A percentile compares a stretch with the other conserved stretches of the same genome.
phyloP scores from a whole-genome alignment of 2,329 filamentous ascomycete species.

The Colletotrichum siamense region DNA sequence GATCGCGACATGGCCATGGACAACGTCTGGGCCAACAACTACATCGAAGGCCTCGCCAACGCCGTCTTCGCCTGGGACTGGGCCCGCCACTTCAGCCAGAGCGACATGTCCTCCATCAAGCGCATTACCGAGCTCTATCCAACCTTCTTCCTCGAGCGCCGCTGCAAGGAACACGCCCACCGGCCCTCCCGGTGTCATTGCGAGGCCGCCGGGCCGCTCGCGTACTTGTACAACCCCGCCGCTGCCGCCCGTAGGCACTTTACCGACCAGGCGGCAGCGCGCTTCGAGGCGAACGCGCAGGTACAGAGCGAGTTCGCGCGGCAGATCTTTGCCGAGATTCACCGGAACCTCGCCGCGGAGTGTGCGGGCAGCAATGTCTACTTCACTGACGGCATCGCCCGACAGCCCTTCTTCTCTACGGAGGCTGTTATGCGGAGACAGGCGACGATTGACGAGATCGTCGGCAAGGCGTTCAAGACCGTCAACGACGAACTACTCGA shows the following conservation, averaged over 20 bases:
- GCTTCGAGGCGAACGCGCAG: background rate
- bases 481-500: background rate
- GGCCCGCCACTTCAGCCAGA: background rate
- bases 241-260: slow-evolving; percentile 4
- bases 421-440: background rate
- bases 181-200: slow-evolving; percentile 2
- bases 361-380: background rate
- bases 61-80: background rate
- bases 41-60: background rate
- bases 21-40: slow-evolving; percentile 4
- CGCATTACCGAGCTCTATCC: background rate
- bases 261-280: background rate
- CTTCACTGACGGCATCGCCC: slow-evolving; percentile 7
- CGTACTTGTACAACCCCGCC: slow-evolving; percentile 20
- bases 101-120: background rate
- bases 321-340: background rate
- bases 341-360: background rate
- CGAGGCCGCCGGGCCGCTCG: slow-evolving; percentile 11
- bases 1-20: background rate
- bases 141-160: slow-evolving; percentile 9
- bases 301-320: background rate
- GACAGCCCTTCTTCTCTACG: slow-evolving; percentile 7
- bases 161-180: slow-evolving; percentile 20
- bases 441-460: background rate
- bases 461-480: background rate